phyloP scores from a whole-genome alignment of 805 yeast species.

The Candida maesae region DNA sequence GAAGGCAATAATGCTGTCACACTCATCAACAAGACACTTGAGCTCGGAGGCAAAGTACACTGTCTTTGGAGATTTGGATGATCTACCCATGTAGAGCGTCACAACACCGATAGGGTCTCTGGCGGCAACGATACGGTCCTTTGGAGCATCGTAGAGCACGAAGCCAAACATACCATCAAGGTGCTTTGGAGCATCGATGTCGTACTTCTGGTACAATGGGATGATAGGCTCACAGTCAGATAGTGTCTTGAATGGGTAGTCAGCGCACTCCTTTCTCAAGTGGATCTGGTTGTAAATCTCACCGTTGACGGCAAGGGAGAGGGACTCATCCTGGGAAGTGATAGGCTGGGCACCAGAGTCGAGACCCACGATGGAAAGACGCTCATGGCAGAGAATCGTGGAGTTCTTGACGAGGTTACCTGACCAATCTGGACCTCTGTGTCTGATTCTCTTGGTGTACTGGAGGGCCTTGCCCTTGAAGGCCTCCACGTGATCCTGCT shows the following conservation, averaged over 20 bases:
- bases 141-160: conserved; percentile 78
- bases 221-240: conserved; percentile 98
- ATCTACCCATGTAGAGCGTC: conserved; percentile 92
- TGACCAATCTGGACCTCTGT: conserved; percentile 99
- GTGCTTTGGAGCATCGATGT: conserved; percentile 82
- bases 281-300: conserved; percentile 97
- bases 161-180: conserved; percentile 99
- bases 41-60: conserved; percentile 91
- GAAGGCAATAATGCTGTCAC: conserved; percentile 90
- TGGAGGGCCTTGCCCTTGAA: conserved; percentile 89
- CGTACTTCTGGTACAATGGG: conserved; percentile 86
- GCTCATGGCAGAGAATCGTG: conserved; percentile 89
- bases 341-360: conserved; percentile 99
- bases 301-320: conserved; percentile 86
- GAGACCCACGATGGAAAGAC: conserved; percentile 95
- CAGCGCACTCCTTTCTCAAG: conserved; percentile 69
- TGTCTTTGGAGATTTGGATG: conserved; percentile 61
- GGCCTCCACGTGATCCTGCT: conserved; percentile 70
- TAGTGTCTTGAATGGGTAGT: conserved; percentile 77
- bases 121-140: conserved; percentile 91
- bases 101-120: conserved; percentile 98
- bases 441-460: conserved; percentile 89
- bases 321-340: conserved; percentile 69
- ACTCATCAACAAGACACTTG: conserved; percentile 90
- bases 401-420: conserved; percentile 79